Evolutionary conservation across 73 alveolate genomes (phyloP).

Genomic region (Uronychia binucleata): DNA sequence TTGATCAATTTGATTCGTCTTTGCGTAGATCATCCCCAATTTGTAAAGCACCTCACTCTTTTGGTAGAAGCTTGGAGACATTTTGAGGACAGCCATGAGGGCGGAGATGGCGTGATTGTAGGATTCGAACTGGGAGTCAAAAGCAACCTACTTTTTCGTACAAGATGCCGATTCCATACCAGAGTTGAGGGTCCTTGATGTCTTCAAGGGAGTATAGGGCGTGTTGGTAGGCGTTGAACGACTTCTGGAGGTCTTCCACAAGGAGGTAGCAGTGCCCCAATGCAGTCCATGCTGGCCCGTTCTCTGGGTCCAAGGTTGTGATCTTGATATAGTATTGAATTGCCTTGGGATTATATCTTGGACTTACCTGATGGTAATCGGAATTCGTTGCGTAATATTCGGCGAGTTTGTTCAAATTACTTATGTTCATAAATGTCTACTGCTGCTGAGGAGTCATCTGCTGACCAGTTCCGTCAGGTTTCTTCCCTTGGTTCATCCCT

Average conservation of each 20-base stretch:
- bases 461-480: neutral
- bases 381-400: constrained; percentile 69
- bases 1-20: constrained; percentile 57
- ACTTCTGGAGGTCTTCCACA: constrained; percentile 68
- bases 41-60: constrained; percentile 71
- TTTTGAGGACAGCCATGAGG: constrained; percentile 63
- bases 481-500: neutral
- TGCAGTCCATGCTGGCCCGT: constrained; percentile 82
- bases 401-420: constrained; percentile 58
- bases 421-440: constrained; percentile 43
- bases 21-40: constrained; percentile 64
- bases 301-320: constrained; percentile 52
- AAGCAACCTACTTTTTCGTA: constrained; percentile 42
- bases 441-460: neutral
- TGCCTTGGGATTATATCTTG: constrained; percentile 18
- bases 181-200: constrained; percentile 74
- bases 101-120: constrained; percentile 73
- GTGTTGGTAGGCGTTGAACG: constrained; percentile 69
- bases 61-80: constrained; percentile 71
- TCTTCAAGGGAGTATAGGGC: constrained; percentile 69
- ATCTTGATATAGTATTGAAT: constrained; percentile 56
- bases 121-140: constrained; percentile 50
- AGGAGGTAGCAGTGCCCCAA: constrained; percentile 78
- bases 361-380: constrained; percentile 54
- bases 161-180: constrained; percentile 82